Evolutionary conservation across 495 filamentous ascomycete genomes (phyloP).

Genomic region (Durotheca rogersii): DNA sequence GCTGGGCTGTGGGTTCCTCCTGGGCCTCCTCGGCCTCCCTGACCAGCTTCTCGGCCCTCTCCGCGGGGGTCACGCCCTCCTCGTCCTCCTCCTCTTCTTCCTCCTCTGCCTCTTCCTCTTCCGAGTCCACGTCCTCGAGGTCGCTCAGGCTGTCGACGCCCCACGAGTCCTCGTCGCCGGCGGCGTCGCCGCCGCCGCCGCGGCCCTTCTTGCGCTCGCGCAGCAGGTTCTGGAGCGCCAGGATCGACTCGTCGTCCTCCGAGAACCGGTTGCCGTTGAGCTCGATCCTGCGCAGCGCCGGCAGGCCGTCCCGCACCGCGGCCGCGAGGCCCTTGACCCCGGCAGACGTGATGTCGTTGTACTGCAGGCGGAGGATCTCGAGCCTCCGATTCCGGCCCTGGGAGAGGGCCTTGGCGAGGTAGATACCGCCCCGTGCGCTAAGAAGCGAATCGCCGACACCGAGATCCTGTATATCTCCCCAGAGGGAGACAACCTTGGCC

Average conservation of each 20-base stretch:
- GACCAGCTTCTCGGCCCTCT: slow-evolving; percentile 62
- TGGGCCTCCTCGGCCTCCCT: slow-evolving; percentile 73
- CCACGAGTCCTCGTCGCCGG: slow-evolving; percentile 69
- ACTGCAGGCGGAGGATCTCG: slow-evolving; percentile 80
- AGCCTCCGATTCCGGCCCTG: slow-evolving; percentile 75
- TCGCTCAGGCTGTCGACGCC: slow-evolving; percentile 83
- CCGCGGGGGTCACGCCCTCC: slow-evolving; percentile 53
- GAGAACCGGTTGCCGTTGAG: slow-evolving; percentile 94
- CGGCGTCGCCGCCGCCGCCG: slow-evolving; percentile 56
- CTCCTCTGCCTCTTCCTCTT: slow-evolving; percentile 69
- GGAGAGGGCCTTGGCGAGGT: slow-evolving; percentile 69
- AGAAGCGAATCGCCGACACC: slow-evolving; percentile 89
- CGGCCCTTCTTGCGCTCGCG: slow-evolving; percentile 63
- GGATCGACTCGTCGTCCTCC: slow-evolving; percentile 72
- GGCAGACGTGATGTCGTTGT: slow-evolving; percentile 83
- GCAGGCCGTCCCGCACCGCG: slow-evolving; percentile 65
- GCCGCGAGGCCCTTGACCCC: slow-evolving; percentile 68
- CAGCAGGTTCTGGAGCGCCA: slow-evolving; percentile 50
- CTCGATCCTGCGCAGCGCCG: slow-evolving; percentile 76
- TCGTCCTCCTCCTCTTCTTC: slow-evolving; percentile 67
- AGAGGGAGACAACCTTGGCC: slow-evolving; percentile 67
- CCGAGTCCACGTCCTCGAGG: slow-evolving; percentile 73
- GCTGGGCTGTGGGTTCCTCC: slow-evolving; percentile 67
- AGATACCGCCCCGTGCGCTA: slow-evolving; percentile 71
- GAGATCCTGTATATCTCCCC: slow-evolving; percentile 76